Evolutionary conservation across 2,329 filamentous ascomycete species (phyloP).

Genomic region (Diplodia scrobiculata): DNA sequence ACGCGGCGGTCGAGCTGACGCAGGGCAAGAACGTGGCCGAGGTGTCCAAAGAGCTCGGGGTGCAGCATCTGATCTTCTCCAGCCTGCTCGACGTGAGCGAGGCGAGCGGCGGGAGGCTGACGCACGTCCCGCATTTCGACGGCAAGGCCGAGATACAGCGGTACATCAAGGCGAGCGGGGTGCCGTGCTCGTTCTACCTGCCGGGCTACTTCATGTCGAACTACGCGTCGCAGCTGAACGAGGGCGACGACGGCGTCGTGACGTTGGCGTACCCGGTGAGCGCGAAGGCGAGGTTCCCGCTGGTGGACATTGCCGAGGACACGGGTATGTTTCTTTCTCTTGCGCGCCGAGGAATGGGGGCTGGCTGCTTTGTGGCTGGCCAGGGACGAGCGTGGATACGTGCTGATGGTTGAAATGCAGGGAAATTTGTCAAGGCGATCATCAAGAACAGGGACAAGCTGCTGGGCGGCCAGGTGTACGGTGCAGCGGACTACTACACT

Average conservation of each 20-base stretch:
- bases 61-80: slow-evolving; percentile 47
- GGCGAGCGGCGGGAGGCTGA: slow-evolving; percentile 38
- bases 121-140: slow-evolving; percentile 45
- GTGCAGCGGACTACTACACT: slow-evolving; percentile 42
- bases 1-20: slow-evolving; percentile 37
- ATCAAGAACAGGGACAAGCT: slow-evolving; percentile 40
- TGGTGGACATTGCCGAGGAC: slow-evolving; percentile 31
- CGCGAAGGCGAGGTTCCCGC: slow-evolving; percentile 27
- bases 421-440: slow-evolving; percentile 37
- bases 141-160: slow-evolving; percentile 43
- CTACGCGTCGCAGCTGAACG: neutral
- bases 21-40: slow-evolving; percentile 45
- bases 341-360: too few relatives aligned
- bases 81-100: slow-evolving; percentile 37
- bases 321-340: slow-evolving; percentile 20
- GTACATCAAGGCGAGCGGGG: slow-evolving; percentile 34
- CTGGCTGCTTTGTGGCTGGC: neutral
- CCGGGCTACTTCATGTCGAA: slow-evolving; percentile 36
- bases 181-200: slow-evolving; percentile 34
- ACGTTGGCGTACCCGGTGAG: slow-evolving; percentile 25
- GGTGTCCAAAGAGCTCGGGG: slow-evolving; percentile 36
- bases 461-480: slow-evolving; percentile 51
- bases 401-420: neutral
- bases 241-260: slow-evolving; percentile 22
- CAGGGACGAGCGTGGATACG: too few relatives aligned